Evolutionary conservation across 1,284 basidiomycete species (phyloP).

Genomic region (Malassezia globosa): DNA sequence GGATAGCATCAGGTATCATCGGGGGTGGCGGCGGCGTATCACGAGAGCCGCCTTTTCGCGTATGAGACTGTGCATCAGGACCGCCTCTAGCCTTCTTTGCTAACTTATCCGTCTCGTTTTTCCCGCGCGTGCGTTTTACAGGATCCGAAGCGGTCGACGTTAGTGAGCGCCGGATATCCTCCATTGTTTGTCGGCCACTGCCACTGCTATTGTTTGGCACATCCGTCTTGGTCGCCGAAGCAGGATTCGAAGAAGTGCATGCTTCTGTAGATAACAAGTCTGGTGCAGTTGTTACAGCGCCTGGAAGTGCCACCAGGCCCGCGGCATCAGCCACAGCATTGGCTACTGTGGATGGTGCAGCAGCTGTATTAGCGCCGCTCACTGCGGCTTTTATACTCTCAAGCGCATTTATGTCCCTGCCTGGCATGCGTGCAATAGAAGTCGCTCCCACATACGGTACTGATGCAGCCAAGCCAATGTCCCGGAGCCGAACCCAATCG

Average conservation of each 20-base stretch:
- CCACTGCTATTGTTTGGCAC: neutral
- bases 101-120: slow-evolving; percentile 4
- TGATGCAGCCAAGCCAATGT: slow-evolving; percentile 57
- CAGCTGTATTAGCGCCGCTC: too few relatives aligned
- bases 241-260: neutral
- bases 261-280: neutral
- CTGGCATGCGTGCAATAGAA: too few relatives aligned
- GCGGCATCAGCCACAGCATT: neutral
- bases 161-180: slow-evolving; percentile 15
- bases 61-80: neutral
- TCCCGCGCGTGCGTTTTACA: slow-evolving; percentile 13
- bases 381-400: neutral
- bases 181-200: slow-evolving; percentile 13
- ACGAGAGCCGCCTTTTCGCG: neutral
- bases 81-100: slow-evolving; percentile 5
- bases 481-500: slow-evolving; percentile 76
- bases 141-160: slow-evolving; percentile 5
- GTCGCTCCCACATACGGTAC: too few relatives aligned
- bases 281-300: neutral
- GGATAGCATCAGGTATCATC: slow-evolving; percentile 11
- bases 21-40: slow-evolving; percentile 7
- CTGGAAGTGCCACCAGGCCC: too few relatives aligned
- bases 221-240: neutral
- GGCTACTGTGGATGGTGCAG: neutral
- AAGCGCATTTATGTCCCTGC: too few relatives aligned